Conservation (phyloP, 805 yeast species). For the Nakazawaea wyomingensis region DNA sequence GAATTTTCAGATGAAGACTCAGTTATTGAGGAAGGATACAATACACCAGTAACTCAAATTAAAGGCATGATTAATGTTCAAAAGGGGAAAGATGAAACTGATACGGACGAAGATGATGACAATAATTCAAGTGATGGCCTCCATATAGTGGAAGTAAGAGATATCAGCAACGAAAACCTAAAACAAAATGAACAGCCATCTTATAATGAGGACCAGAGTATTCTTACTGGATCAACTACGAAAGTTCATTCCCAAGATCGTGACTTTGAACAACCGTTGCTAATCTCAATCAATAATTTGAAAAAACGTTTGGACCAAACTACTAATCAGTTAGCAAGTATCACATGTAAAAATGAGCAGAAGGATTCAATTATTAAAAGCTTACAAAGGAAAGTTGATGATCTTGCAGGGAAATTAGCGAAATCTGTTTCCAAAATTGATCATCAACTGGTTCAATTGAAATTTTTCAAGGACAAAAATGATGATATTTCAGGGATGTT, state of each 20-base stretch:
- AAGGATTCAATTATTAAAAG: conserved; percentile 11
- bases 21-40: background rate
- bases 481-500: conserved; percentile 41
- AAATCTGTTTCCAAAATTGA: background rate
- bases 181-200: no score
- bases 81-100: background rate
- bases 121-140: conserved; percentile 1
- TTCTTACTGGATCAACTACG: background rate
- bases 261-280: conserved; percentile 8
- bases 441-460: conserved; percentile 19
- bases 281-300: conserved; percentile 4
- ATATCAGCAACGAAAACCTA: background rate
- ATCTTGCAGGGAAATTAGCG: background rate
- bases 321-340: background rate
- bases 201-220: background rate
- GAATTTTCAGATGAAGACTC: background rate
- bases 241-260: conserved; percentile 1
- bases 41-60: background rate
- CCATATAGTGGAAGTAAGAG: conserved; percentile 8
- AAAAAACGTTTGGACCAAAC: conserved; percentile 6
- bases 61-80: background rate
- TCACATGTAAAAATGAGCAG: conserved; percentile 11
- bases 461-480: conserved; percentile 28
- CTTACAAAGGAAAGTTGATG: background rate
- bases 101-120: conserved; percentile 2